phyloP scores from a whole-genome alignment of 2,329 filamentous ascomycete species.

The Endocalyx cinctus region DNA sequence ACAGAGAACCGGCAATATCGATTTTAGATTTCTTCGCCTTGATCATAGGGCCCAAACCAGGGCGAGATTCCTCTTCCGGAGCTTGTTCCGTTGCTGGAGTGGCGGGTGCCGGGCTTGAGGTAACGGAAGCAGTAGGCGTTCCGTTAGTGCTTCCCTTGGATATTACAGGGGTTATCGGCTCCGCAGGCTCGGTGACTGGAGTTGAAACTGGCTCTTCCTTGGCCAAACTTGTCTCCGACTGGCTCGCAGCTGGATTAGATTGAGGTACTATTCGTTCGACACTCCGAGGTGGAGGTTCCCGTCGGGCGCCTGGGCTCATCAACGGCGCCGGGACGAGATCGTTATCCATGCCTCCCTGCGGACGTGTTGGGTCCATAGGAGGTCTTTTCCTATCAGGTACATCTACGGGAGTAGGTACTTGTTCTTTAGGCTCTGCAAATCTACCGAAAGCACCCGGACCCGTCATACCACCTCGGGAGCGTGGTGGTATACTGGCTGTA shows the following conservation, averaged over 20 bases:
- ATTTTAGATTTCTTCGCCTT: slow-evolving; percentile 68
- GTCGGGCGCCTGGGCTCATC: slow-evolving; percentile 45
- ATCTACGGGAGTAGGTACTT: slow-evolving; percentile 29
- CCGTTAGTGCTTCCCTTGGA: slow-evolving; percentile 12
- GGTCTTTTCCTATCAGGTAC: slow-evolving; percentile 62
- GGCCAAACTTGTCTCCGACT: slow-evolving; percentile 27
- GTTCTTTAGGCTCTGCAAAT: slow-evolving; percentile 31
- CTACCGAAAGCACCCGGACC: slow-evolving; percentile 35
- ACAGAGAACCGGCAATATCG: slow-evolving; percentile 72
- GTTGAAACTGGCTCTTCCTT: slow-evolving; percentile 27
- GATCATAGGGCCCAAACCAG: slow-evolving; percentile 86
- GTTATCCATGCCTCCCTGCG: slow-evolving; percentile 41
- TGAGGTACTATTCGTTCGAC: slow-evolving; percentile 43
- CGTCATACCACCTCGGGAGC: slow-evolving; percentile 47
- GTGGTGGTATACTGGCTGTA: slow-evolving; percentile 42
- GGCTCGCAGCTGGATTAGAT: slow-evolving; percentile 36
- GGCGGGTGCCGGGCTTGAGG: slow-evolving; percentile 22
- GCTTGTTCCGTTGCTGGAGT: slow-evolving; percentile 24
- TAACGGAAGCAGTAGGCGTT: slow-evolving; percentile 13
- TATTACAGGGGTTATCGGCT: slow-evolving; percentile 8
- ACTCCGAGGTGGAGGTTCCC: slow-evolving; percentile 49
- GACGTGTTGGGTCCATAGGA: slow-evolving; percentile 58
- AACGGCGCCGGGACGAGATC: slow-evolving; percentile 55
- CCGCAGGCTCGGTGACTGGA: slow-evolving; percentile 9
- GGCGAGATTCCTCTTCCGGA: slow-evolving; percentile 45